These are phyloP conservation scores for Scutellaria minor DNA, from an alignment of 257 asterid species.

Conservation along the genomic window DNA sequence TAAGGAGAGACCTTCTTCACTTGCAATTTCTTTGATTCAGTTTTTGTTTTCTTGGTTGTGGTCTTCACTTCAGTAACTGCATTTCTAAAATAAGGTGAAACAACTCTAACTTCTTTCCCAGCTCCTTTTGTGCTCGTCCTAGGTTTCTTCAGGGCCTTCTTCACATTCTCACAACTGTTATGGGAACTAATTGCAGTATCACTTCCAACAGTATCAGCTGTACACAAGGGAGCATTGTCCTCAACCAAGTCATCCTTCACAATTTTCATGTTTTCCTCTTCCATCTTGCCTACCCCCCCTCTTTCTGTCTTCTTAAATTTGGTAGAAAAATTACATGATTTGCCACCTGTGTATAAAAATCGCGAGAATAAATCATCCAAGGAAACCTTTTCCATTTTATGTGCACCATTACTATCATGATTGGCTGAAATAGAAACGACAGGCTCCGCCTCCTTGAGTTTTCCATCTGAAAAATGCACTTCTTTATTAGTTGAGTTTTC, in stretches of 20 bases:
- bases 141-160: background rate
- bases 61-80: slow-evolving; percentile 23
- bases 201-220: slow-evolving; percentile 24
- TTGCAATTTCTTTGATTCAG: slow-evolving; percentile 15
- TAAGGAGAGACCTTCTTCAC: background rate
- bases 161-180: slow-evolving; percentile 18
- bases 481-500: slow-evolving; percentile 18
- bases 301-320: background rate
- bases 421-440: background rate
- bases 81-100: slow-evolving; percentile 60
- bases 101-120: slow-evolving; percentile 38
- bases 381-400: slow-evolving; percentile 25
- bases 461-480: slow-evolving; percentile 14
- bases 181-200: background rate
- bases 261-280: slow-evolving; percentile 7
- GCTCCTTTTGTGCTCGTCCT: background rate
- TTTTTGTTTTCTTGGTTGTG: slow-evolving; percentile 18
- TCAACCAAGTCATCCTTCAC: slow-evolving; percentile 8
- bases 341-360: slow-evolving; percentile 43
- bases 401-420: background rate
- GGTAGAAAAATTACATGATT: slow-evolving; percentile 2
- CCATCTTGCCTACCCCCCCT: slow-evolving; percentile 14
- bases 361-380: slow-evolving; percentile 37
- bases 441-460: slow-evolving; percentile 26
- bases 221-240: background rate